phyloP scores from a whole-genome alignment of 2,329 filamentous ascomycete genomes.

The Stagonosporopsis vannaccii region DNA sequence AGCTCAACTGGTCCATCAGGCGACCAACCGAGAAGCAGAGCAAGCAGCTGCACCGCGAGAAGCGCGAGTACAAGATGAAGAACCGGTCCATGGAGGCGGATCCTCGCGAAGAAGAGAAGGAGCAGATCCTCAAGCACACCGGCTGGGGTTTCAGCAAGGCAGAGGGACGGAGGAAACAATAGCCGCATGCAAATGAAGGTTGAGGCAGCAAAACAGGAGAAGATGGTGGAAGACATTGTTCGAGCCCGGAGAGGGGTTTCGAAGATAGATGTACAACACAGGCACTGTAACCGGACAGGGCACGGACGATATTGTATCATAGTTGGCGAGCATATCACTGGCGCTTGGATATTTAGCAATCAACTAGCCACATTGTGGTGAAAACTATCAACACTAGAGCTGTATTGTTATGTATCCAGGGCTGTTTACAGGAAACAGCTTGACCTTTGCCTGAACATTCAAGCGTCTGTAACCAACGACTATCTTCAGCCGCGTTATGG shows the following conservation, averaged over 20 bases:
- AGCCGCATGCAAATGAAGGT: neutral
- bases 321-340: slow-evolving; percentile 31
- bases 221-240: neutral
- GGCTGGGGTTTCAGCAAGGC: slow-evolving; percentile 32
- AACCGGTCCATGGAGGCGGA: slow-evolving; percentile 28
- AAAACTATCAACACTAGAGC: neutral
- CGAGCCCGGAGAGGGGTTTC: neutral
- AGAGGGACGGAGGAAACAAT: neutral
- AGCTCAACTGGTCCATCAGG: slow-evolving; percentile 36
- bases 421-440: neutral
- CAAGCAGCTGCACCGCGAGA: slow-evolving; percentile 39
- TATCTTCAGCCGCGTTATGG: too few species aligned
- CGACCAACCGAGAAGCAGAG: slow-evolving; percentile 38
- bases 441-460: too few species aligned
- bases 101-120: slow-evolving; percentile 36
- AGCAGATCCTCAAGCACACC: slow-evolving; percentile 38
- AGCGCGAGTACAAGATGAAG: slow-evolving; percentile 22
- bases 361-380: slow-evolving; percentile 1
- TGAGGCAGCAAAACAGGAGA: neutral
- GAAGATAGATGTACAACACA: slow-evolving; percentile 11
- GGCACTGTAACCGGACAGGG: slow-evolving; percentile 1
- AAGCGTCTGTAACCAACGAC: too few species aligned
- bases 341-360: slow-evolving; percentile 22
- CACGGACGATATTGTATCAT: slow-evolving; percentile 25
- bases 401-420: neutral